phyloP scores from a whole-genome alignment of 179 eudicot genomes.

The Spinacia oleracea region DNA sequence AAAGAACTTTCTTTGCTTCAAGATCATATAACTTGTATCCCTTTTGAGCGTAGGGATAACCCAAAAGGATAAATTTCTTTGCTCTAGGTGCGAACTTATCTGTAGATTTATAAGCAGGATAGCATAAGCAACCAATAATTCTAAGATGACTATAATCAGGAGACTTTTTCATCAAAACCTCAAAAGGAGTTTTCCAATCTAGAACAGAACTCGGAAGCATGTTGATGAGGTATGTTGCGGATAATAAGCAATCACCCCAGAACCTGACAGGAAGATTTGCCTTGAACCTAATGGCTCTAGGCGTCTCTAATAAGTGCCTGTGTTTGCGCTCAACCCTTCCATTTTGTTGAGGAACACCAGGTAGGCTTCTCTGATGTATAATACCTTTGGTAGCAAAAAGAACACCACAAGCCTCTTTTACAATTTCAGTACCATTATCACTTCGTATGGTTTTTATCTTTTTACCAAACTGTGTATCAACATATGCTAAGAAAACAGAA shows the following conservation, averaged over 20 bases:
- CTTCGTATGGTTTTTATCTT: background rate
- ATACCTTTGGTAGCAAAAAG: background rate
- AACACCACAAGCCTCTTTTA: background rate
- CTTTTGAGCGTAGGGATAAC: no score
- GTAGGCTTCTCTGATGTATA: background rate
- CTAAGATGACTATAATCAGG: background rate
- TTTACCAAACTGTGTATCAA: background rate
- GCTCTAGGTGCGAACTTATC: no score
- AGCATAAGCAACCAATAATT: background rate
- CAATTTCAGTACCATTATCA: background rate
- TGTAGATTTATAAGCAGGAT: background rate
- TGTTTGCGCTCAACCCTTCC: background rate
- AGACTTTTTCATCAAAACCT: background rate
- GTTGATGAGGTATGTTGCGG: conserved; percentile 1
- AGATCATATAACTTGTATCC: no score
- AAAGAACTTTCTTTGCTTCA: no score
- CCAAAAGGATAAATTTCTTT: no score
- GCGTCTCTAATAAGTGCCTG: background rate
- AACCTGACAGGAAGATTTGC: background rate
- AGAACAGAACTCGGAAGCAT: background rate
- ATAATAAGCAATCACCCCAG: conserved; percentile 1
- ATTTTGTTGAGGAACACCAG: background rate
- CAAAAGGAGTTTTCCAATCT: background rate
- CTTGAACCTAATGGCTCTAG: background rate
- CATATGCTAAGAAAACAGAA: no score